Conservation (phyloP, 2,329 filamentous ascomycete genomes). For the Scedosporium minutisporum region DNA sequence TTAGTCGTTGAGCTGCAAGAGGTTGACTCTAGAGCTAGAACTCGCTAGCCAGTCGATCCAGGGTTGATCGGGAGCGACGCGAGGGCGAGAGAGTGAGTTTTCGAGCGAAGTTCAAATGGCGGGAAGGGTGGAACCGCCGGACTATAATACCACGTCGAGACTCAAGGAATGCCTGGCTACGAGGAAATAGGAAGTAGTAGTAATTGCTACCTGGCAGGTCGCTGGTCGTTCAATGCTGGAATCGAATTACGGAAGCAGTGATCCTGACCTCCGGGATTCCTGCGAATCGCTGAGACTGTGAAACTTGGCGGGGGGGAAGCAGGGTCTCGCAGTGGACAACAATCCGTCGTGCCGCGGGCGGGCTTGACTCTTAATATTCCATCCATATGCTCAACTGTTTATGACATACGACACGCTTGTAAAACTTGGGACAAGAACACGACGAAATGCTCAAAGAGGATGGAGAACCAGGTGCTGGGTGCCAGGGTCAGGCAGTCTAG, state of each 20-base stretch:
- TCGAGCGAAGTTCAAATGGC: neutral
- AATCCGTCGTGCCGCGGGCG: neutral
- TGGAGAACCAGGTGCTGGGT: too few relatives aligned
- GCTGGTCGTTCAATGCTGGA: neutral
- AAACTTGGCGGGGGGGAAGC: neutral
- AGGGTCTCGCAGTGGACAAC: neutral
- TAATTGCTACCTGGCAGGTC: neutral
- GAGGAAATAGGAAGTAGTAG: neutral
- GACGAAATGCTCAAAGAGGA: neutral
- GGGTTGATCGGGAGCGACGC: neutral
- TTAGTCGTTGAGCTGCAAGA: too few relatives aligned
- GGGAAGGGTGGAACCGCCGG: neutral
- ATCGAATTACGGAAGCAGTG: neutral
- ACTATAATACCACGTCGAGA: neutral
- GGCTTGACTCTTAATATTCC: neutral
- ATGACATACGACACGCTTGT: neutral
- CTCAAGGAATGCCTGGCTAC: neutral
- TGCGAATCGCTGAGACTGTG: neutral
- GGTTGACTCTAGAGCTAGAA: neutral
- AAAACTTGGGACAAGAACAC: neutral
- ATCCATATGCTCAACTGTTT: neutral
- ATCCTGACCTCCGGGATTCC: neutral
- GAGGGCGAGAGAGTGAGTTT: neutral
- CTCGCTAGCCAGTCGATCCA: neutral
- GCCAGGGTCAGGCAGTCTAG: too few relatives aligned